phyloP scores from a whole-genome alignment of 768 basidiomycete species.

The Auriscalpium vulgare region DNA sequence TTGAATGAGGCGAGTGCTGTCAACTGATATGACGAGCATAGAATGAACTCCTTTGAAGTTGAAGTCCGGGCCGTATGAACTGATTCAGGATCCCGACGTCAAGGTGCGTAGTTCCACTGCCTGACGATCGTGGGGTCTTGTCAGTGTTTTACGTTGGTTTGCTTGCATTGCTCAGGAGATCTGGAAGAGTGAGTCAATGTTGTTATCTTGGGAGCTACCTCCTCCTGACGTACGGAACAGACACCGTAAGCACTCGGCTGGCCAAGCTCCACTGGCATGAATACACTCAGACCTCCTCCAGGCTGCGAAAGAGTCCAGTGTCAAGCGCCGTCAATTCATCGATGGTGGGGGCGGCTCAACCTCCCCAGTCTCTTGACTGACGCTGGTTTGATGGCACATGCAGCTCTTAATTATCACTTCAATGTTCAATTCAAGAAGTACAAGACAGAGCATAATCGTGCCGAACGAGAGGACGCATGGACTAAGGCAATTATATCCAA shows the following conservation, averaged over 20 bases:
- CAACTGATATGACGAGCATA: background rate
- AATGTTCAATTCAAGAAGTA: constrained; percentile 9
- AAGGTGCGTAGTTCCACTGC: background rate
- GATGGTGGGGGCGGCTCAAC: background rate
- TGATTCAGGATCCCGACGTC: constrained; percentile 5
- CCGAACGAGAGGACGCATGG: constrained; percentile 9
- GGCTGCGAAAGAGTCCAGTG: constrained; percentile 8
- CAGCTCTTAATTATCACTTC: constrained; percentile 4
- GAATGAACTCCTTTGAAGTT: background rate
- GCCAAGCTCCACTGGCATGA: too few species aligned
- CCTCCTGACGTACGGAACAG: too few species aligned
- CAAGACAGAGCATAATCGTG: constrained; percentile 3
- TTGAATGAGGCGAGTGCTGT: constrained; percentile 2
- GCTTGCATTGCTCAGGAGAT: background rate
- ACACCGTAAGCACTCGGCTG: too few species aligned
- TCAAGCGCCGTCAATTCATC: constrained; percentile 8
- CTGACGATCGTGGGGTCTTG: background rate
- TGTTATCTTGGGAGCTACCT: too few species aligned
- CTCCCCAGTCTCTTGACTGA: background rate
- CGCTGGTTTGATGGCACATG: too few species aligned
- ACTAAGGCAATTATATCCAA: constrained; percentile 3
- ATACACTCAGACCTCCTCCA: background rate
- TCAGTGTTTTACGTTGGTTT: background rate
- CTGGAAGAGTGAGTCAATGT: constrained; percentile 7
- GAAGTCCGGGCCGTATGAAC: constrained; percentile 10